Percentiles rank a stretch among this genome's conserved stretches.
These are phyloP conservation scores for Coemansia sp. DNA, from an alignment of 192 early-diverging fungal genomes.

Conservation along the genomic window DNA sequence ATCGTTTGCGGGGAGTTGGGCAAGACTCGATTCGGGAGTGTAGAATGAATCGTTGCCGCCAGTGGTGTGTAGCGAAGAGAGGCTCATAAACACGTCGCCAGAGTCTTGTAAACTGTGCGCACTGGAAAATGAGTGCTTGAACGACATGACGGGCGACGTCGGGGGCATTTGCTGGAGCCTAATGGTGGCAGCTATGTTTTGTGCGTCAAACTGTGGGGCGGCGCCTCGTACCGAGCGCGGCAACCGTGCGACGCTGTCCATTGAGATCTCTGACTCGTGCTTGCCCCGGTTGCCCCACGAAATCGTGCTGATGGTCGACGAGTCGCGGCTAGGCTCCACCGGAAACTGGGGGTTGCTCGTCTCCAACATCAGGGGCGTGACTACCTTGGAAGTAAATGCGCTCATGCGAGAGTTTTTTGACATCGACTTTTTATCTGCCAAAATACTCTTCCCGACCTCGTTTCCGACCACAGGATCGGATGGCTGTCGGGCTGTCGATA, in stretches of 20 bases:
- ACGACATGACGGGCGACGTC: conserved; percentile 15
- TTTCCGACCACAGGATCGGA: not conserved
- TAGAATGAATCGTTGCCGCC: conserved; percentile 31
- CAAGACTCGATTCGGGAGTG: conserved; percentile 48
- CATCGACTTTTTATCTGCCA: not conserved
- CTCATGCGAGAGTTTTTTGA: conserved; percentile 35
- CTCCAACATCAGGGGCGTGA: not conserved
- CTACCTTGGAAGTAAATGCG: conserved; percentile 22
- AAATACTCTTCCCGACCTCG: not conserved
- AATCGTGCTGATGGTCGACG: conserved; percentile 37
- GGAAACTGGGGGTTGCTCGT: not conserved
- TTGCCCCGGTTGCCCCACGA: conserved; percentile 21
- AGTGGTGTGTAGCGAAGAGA: conserved; percentile 23
- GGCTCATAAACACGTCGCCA: conserved; percentile 32
- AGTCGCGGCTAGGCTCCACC: conserved; percentile 25
- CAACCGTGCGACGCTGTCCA: not conserved
- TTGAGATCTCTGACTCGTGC: conserved; percentile 15
- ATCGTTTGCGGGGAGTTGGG: conserved; percentile 17
- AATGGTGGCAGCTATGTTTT: not conserved
- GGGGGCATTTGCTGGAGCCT: not conserved
- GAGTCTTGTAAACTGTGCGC: conserved; percentile 9
- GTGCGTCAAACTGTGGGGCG: not conserved
- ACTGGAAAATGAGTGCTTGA: conserved; percentile 32
- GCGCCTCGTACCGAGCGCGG: not conserved
- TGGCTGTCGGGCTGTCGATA: not conserved